Conservation (phyloP, 106 monocot genomes). For the Dendrobium officinale region DNA sequence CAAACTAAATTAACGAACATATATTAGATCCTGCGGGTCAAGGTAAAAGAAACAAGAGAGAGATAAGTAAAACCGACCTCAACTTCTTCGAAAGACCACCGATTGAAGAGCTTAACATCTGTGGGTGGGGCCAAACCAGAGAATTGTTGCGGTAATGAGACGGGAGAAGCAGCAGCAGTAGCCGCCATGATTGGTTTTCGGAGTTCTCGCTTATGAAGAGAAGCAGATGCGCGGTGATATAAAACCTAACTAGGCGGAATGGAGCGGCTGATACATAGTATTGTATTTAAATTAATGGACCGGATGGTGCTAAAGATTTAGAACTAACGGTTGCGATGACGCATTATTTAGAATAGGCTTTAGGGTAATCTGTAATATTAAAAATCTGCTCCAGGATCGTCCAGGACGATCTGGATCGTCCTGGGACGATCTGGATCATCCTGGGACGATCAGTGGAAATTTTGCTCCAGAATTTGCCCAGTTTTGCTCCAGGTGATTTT, state of each 20-base stretch:
- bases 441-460: too few relatives aligned
- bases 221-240: background rate
- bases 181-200: background rate
- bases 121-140: background rate
- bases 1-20: background rate
- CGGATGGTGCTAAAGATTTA: background rate
- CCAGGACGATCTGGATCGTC: too few relatives aligned
- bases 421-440: too few relatives aligned
- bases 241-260: background rate
- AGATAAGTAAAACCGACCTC: background rate
- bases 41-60: background rate
- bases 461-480: too few relatives aligned
- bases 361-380: too few relatives aligned
- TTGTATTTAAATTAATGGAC: background rate
- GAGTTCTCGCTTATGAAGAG: background rate
- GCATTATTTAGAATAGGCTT: background rate
- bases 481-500: too few relatives aligned
- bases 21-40: background rate
- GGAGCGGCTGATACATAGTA: background rate
- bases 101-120: conserved; percentile 35
- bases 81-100: conserved; percentile 37
- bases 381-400: too few relatives aligned
- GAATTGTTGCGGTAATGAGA: background rate
- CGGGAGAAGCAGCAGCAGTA: background rate
- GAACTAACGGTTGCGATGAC: background rate